Evolutionary conservation across 2,329 filamentous ascomycete genomes (phyloP), one percentile per base, ranked within the genome.

Genomic region (Aspergillus sp.): DNA sequence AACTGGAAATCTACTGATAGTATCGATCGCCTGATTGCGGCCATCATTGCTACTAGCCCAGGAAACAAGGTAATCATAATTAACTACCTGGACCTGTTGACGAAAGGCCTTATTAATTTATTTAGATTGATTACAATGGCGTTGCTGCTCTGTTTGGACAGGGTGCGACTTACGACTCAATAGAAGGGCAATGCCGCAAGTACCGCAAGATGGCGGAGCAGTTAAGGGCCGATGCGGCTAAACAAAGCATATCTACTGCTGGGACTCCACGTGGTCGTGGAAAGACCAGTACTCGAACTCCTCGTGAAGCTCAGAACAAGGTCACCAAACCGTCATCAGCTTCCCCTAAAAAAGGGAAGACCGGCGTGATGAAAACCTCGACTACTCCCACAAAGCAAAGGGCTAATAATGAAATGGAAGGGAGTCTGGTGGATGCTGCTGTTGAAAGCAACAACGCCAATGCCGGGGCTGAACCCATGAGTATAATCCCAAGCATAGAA

Each of bases 121-220:
- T n/a, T 36, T 50, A 83, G 81, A 70, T 81, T 20, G 74, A 83
- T 56, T 75, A 77, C 62, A 65, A 63, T 2, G 66, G 70, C 3
- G 75, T 81, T 22, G 80, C 80, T 0, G 62, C 66, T 2, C 66
- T 78, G 51, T 83, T 78, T 61, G 79, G 78, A 1, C 62, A 72
- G 7, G 76, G 74, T 0, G 77, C 78, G 1, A 81, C 77, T 0
- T 81, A 80, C 67, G 71, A 81, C 58, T 69, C 80, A 0, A 74
- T 83, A 22, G 76, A 83, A 58, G 72, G 73, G 43, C 74, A 73
- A 3, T 75, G 83, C 36, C 76, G 78, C 43, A 73, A 71, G 45
- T 76, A 75, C 58, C 81, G 80, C 48, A 74, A 75, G 48, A 48
- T 68, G 1, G 78, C 80, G 0, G 65, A 68, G 0, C 59, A 61